phyloP scores from a whole-genome alignment of 2,329 filamentous ascomycete species.

The Neopestalotiopsis rosae region DNA sequence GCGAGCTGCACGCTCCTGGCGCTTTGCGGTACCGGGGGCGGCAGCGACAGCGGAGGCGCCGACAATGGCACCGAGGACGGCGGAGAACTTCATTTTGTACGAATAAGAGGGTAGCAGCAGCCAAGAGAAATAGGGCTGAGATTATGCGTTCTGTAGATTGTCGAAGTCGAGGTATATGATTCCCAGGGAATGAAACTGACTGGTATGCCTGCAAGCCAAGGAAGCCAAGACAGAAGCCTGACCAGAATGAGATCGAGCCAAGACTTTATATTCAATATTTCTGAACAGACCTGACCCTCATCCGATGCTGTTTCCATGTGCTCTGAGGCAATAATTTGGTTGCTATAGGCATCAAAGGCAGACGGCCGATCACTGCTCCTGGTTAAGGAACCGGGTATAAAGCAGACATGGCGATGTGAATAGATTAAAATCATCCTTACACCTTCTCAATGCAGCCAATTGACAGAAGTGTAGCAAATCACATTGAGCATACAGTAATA shows the following conservation, averaged over 20 bases:
- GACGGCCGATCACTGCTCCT: background rate
- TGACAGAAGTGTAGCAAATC: background rate
- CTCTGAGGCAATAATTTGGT: background rate
- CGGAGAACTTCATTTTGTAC: conserved; percentile 53
- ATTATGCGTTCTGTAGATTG: background rate
- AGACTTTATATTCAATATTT: conserved; percentile 10
- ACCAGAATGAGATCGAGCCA: background rate
- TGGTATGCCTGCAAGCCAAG: conserved; percentile 4
- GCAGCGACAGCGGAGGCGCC: conserved; percentile 48
- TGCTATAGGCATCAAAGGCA: background rate
- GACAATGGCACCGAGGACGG: conserved; percentile 41
- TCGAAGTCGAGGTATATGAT: background rate
- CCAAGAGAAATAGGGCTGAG: background rate
- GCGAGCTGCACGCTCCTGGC: conserved; percentile 40
- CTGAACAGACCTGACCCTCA: background rate
- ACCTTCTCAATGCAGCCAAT: background rate
- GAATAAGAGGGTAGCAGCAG: background rate
- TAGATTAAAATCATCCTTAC: background rate
- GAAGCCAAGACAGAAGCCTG: conserved; percentile 1
- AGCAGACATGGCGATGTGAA: background rate
- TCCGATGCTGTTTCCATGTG: background rate
- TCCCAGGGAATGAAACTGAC: background rate
- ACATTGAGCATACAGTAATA: background rate
- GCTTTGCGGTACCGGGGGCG: conserved; percentile 49
- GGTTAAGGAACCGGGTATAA: background rate